These are phyloP conservation scores for Globisporangium mamillatum DNA, from an alignment of 352 stramenopile genomes.

Conservation along the genomic window DNA sequence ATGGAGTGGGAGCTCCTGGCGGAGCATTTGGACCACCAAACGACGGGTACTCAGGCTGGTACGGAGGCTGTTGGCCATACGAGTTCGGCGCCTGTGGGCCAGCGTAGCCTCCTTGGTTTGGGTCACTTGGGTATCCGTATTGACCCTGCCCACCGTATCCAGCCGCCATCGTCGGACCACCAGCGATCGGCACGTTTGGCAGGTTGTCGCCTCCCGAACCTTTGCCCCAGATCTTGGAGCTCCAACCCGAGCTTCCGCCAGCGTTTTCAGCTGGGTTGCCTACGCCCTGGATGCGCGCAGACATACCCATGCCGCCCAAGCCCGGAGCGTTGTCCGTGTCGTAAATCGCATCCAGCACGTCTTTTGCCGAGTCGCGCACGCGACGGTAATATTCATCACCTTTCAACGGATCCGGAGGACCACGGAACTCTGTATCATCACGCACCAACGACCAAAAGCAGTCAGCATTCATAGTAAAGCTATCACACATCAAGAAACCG, in stretches of 20 bases:
- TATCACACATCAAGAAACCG: neutral
- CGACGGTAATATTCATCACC: constrained; percentile 93
- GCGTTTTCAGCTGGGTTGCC: constrained; percentile 56
- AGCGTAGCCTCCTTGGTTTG: constrained; percentile 43
- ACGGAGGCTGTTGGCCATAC: constrained; percentile 39
- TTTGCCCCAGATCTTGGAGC: constrained; percentile 63
- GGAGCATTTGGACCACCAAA: constrained; percentile 36
- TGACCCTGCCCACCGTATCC: constrained; percentile 42
- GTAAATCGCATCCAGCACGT: constrained; percentile 94
- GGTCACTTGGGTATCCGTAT: constrained; percentile 50
- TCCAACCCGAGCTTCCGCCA: constrained; percentile 50
- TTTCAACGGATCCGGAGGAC: constrained; percentile 90
- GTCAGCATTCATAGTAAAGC: neutral
- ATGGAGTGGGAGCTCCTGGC: constrained; percentile 27
- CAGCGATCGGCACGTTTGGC: constrained; percentile 43
- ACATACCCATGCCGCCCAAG: constrained; percentile 73
- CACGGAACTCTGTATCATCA: constrained; percentile 75
- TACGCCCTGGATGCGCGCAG: constrained; percentile 76
- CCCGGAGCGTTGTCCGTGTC: constrained; percentile 75
- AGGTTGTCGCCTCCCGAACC: constrained; percentile 66
- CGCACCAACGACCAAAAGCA: neutral
- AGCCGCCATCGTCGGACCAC: constrained; percentile 38
- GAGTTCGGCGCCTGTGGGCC: constrained; percentile 31
- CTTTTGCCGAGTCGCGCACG: constrained; percentile 92
- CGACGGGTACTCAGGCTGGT: constrained; percentile 50